Conservation (phyloP, 139 green algal species). For the Desmodesmus armatus region DNA sequence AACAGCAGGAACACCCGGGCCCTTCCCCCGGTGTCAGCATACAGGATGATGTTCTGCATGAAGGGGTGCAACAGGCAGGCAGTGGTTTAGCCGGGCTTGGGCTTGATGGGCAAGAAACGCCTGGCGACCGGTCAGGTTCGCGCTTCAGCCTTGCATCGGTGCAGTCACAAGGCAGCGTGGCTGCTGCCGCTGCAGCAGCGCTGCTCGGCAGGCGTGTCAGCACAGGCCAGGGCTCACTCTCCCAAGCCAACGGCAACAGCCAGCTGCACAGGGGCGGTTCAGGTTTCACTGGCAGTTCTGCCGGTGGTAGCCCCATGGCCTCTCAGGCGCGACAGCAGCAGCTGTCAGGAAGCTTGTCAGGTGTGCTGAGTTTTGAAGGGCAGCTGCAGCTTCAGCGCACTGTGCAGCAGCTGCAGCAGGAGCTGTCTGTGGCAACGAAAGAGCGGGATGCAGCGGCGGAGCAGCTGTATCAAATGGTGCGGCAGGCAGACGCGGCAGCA, state of each 20-base stretch:
- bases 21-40: not conserved
- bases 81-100: not conserved
- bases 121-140: too few relatives aligned
- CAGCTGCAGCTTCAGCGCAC: conserved; percentile 31
- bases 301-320: not conserved
- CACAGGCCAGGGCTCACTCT: not conserved
- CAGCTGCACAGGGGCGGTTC: not conserved
- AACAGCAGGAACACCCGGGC: not conserved
- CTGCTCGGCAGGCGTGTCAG: not conserved
- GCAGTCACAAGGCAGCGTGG: not conserved
- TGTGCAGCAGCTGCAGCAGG: conserved; percentile 49
- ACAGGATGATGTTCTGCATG: not conserved
- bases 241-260: conserved; percentile 1
- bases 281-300: not conserved
- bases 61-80: not conserved
- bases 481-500: conserved; percentile 59
- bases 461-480: conserved; percentile 66
- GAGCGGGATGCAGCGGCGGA: conserved; percentile 58
- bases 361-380: not conserved
- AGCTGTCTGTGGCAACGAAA: conserved; percentile 54
- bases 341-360: not conserved
- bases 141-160: not conserved
- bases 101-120: too few relatives aligned
- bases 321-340: conserved; percentile 12
- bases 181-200: not conserved